Base-by-base conservation (phyloP, 805 yeast genomes). In the Kodamaea lidongshanica region DNA sequence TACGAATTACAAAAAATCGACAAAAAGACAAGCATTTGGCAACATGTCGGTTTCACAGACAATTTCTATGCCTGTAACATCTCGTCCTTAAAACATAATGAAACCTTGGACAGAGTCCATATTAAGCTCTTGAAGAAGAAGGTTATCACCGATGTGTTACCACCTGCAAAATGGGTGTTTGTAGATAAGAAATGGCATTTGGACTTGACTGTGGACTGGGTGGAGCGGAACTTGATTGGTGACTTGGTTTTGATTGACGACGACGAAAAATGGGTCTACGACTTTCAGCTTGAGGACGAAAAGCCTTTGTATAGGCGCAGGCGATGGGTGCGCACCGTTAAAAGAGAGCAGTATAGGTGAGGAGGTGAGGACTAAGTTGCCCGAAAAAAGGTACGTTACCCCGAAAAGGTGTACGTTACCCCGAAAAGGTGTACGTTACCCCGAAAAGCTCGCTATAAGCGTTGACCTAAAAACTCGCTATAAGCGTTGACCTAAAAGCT, bases 261-360 rank as follows among this genome's bases (percentile, higher is more conserved):
- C 16, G 87, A 77, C 33, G 82, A 80, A 23, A 85, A 85, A 52
- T 85, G 95, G 95, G 89, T 83, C 12, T 85, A 85, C 50, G 95
- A 85, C 51, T 48, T 27, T 22, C 33, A 27, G 19, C 26, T 21
- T 4, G 33, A 34, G 4, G 25, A 16, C 29, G 23, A 27, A 18
- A 30, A 14, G 16, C 16, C 27, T 4, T 15, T 23, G 14, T 24
- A 15, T 25, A 26, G 38, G 25, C 27, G 37, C 11, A 27, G 33
- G 22, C 21, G 36, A 19, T 27, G 34, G 33, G 24, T 30, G 11
- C 20, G 37, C 19, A 23, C 14, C 12, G 25, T 27, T 22, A 7
- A 19, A 3, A 23, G 38, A 20, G 35, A 27, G 17, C n/a, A n/a
- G n/a, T n/a, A n/a, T n/a, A n/a, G n/a, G n/a, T n/a, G n/a, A n/a